phyloP scores from a whole-genome alignment of 2,329 filamentous ascomycete genomes.

The Scopulariopsis brevicaulis region DNA sequence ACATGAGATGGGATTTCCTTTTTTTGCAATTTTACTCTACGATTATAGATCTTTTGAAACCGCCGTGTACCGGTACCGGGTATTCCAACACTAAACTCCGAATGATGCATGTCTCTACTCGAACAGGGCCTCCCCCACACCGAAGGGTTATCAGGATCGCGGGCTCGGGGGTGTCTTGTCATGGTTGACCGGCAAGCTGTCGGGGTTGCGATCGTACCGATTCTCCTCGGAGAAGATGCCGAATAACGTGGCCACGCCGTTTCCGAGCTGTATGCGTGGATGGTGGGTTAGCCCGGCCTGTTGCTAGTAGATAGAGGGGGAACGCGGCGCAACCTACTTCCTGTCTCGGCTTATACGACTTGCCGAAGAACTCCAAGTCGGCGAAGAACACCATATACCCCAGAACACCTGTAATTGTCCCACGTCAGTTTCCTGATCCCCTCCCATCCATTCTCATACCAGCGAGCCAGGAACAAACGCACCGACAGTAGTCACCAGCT shows the following conservation, averaged over 20 bases:
- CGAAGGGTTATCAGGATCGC: not conserved
- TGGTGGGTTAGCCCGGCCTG: not conserved
- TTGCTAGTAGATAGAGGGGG: no score
- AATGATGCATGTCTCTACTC: slow-evolving; percentile 1
- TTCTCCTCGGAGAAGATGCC: slow-evolving; percentile 28
- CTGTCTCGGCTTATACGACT: slow-evolving; percentile 27
- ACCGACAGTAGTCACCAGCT: slow-evolving; percentile 49
- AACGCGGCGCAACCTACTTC: slow-evolving; percentile 17
- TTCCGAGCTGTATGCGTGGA: slow-evolving; percentile 18
- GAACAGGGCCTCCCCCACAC: not conserved
- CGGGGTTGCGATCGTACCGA: slow-evolving; percentile 22
- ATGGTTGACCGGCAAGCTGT: not conserved
- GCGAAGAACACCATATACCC: slow-evolving; percentile 26
- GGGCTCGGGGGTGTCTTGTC: not conserved
- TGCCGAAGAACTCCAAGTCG: slow-evolving; percentile 32
- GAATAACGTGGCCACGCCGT: slow-evolving; percentile 24
- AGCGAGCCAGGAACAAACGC: slow-evolving; percentile 13
- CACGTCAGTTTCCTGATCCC: not conserved
- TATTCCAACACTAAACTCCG: slow-evolving; percentile 2
- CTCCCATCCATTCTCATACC: not conserved
- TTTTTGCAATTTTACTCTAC: not conserved
- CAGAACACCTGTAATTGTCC: slow-evolving; percentile 18
- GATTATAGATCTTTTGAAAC: not conserved
- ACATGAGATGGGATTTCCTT: slow-evolving; percentile 1
- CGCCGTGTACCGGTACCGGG: slow-evolving; percentile 1